Evolutionary conservation across 2,329 filamentous ascomycete species (phyloP), one percentile per base, ranked within the genome.

Genomic region (Sclerotiophoma versabilis): DNA sequence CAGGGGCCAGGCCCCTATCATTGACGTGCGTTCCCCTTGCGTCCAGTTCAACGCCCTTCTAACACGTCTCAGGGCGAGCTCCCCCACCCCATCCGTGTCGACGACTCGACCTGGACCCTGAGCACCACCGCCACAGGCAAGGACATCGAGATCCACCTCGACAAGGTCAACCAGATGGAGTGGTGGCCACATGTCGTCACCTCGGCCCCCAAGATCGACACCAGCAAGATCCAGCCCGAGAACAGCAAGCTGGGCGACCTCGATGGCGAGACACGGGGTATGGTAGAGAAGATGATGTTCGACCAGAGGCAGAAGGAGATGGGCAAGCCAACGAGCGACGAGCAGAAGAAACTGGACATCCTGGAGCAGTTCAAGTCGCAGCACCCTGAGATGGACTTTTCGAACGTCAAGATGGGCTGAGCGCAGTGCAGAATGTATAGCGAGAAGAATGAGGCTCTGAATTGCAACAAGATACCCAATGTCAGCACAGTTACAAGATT

Each of bases 201-300:
- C 7, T 78, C 80, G 6, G 93, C 93, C 4, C 95, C 95, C 60
- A 90, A 89, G 78, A 96, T 99, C 77, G 95, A 99, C 79, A 92
- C 96, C 29, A 88, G 88, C 68, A 97, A 96, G 81, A 98, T 99
- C 77, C 86, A 88, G 73, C 95, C 95, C 19, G 95, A 98, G 79
- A 93, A 89, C 74, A 93, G 89, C 73, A 96, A 92, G 76, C 82
- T 99, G 70, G 88, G 90, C 52, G 95, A 99, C 75, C 81, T 99
- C 64, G 93, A 98, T 72, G 95, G 95, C 57, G 90, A 96, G 82
- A 99, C 95, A 48, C 85, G 95, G 61, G 85, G 87, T 54, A 98
- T 99, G 93, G 95, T 99, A 37, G 95, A 99, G 86, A 99, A 99
- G 86, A 99, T 99, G 95, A 99, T 99, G 95, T 99, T 85, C 70